Evolutionary conservation across 306 rosid genomes (phyloP), one percentile per base, ranked within the genome.

Genomic region (Hippophae rhamnoides): DNA sequence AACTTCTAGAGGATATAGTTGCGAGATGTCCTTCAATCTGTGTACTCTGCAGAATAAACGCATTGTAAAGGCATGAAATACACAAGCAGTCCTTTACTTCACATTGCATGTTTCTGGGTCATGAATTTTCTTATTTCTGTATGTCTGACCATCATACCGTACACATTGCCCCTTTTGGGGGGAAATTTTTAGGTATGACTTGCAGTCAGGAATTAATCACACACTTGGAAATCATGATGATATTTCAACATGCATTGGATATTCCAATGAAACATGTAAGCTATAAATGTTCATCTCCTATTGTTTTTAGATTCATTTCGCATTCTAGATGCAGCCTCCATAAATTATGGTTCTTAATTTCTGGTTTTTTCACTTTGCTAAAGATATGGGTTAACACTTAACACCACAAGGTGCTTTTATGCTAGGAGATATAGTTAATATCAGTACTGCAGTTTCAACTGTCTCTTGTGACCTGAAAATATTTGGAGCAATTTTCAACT

Each of bases 201-300:
- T 92, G 78, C 72, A 83, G 79, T 81, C 84, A 13, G 95, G 89
- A 69, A 27, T 27, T 60, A 41, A 58, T 63, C 87, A 78, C 62
- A 60, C 69, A 41, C 38, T 85, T 60, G 93, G 89, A 43, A 77
- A 74, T 56, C 98, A 92, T 11, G 87, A 79, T 61, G 96, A 92
- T 65, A 74, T 80, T 7, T 82, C 92, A 43, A 83, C 87, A 7
- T 77, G 84, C 47, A 55, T 87, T 70, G 82, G 75, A 66, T 92
- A 81, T 77, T 85, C 93, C 14, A 67, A 71, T 69, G 89, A 73
- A 76, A 85, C 87, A 18, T 54, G 98, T 90, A 83, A 79, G 84
- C 68, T 58, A 70, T 53, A 42, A 51, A 54, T 40, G 58, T 48
- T 43, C 10, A 47, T 43, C 41, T 23, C 5, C 26, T 60, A 64